phyloP scores from a whole-genome alignment of 2,329 filamentous ascomycete genomes.

The Aspergillus aculeatus region DNA sequence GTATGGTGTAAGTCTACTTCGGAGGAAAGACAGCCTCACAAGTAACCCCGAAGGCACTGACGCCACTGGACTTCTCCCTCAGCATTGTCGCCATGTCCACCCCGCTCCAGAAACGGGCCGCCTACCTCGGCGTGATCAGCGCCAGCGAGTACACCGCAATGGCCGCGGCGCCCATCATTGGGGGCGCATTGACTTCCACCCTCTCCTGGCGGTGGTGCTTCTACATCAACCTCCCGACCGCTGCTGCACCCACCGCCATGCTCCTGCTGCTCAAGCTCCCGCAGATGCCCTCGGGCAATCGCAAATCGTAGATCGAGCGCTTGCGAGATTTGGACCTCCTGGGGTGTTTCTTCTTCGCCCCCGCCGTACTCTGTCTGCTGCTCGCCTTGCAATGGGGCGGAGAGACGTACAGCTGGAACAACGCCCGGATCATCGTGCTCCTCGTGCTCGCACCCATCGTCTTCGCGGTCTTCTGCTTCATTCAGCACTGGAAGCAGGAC shows the following conservation, averaged over 20 bases:
- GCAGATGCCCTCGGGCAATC: not conserved
- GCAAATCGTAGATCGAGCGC: not conserved
- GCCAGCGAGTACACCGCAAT: slow-evolving; percentile 4
- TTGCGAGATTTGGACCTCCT: not conserved
- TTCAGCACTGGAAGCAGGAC: slow-evolving; percentile 1
- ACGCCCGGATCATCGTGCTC: not conserved
- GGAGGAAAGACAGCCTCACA: too few relatives aligned
- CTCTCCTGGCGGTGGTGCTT: slow-evolving; percentile 3
- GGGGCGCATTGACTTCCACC: not conserved
- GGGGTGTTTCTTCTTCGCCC: not conserved
- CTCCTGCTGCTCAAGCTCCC: not conserved
- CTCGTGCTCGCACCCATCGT: not conserved
- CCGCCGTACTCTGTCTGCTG: not conserved
- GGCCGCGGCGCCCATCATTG: not conserved
- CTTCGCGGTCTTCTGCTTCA: slow-evolving; percentile 1
- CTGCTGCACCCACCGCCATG: not conserved
- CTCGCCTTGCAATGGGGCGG: slow-evolving; percentile 1
- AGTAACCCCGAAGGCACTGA: not conserved
- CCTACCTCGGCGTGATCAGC: not conserved
- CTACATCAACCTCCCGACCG: not conserved
- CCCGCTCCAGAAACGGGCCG: not conserved
- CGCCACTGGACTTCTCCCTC: too few relatives aligned
- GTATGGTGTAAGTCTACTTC: not conserved
- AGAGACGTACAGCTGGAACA: slow-evolving; percentile 1
- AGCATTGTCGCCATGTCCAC: slow-evolving; percentile 1